A percentile compares a stretch with the other conserved stretches of the same genome.
Evolutionary conservation across 176 grass and related monocot genomes (phyloP).

Genomic region (Musa itinerans): DNA sequence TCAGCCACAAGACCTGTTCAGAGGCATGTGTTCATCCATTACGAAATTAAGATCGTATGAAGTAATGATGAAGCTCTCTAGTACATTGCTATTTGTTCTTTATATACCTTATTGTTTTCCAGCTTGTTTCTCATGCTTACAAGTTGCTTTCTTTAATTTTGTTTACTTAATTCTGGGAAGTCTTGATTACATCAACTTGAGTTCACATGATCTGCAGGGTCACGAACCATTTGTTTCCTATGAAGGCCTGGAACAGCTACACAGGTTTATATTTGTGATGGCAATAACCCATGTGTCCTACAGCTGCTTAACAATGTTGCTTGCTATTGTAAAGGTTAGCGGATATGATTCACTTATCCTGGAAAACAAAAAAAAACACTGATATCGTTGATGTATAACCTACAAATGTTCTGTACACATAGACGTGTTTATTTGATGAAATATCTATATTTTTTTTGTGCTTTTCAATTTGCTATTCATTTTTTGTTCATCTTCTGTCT

Average conservation of each 20-base stretch:
- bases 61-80: background rate
- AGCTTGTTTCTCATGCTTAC: background rate
- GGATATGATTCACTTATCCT: background rate
- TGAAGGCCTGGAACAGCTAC: constrained; percentile 88
- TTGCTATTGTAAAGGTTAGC: constrained; percentile 84
- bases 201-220: constrained; percentile 44
- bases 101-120: background rate
- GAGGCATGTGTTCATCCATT: constrained; percentile 35
- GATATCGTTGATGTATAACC: background rate
- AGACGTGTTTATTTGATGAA: background rate
- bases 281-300: constrained; percentile 90
- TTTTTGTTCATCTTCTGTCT: background rate
- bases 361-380: background rate
- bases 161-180: constrained; percentile 11
- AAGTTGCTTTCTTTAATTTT: background rate
- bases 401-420: background rate
- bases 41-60: background rate
- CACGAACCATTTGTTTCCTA: constrained; percentile 85
- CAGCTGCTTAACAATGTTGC: constrained; percentile 90
- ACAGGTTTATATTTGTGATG: constrained; percentile 98
- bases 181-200: background rate
- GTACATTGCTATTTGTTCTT: background rate
- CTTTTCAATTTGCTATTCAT: background rate
- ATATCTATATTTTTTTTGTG: background rate
- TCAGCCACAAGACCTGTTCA: constrained; percentile 29